Evolutionary conservation across 768 basidiomycete genomes (phyloP), one percentile per base, ranked within the genome.

Genomic region (Phanerodontia chrysosporium): DNA sequence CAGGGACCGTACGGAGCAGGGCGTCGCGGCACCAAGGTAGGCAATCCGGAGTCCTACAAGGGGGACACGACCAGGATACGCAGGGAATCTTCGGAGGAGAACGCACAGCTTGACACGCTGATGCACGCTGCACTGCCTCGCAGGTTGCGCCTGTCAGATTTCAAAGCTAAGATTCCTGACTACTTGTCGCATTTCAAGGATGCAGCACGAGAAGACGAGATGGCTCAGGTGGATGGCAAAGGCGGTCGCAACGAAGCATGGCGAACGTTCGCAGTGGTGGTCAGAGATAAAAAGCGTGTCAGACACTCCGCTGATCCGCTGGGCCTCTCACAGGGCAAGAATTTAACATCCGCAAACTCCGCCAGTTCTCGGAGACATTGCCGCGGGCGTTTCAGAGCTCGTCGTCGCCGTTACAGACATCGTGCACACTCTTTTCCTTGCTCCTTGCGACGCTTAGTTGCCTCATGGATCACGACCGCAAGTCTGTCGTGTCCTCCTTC

Each of bases 401-500:
- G 51, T 39, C 58, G 58, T 55, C 58, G 46, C 46, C 58, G 58
- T 60, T 39, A 22, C 46, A 22, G 58, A 49, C 53, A 22, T 36
- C 35, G 29, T 60, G 18, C 45, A 55, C 27, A 48, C 42, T 21
- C 53, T 42, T 45, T 13, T 14, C 52, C 32, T 39, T 9, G 16
- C 52, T 39, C 35, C 22, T 35, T 14, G 30, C 22, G 12, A 9
- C 51, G 25, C 22, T 25, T 12, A 18, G 22, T 24, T n/a, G 22
- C 27, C 7, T 39, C 25, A 90, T 90, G 89, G 89, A 90, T 63
- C 78, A 82, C 66, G 90, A 90, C 74, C 81, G 87, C 67, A 89
- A 87, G 72, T 90, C 90, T 4, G 81, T 82, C 0, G 86, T 88
- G 4, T 91, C 90, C 9, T 91, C 89, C 3, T 92, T 90, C 77